A percentile compares a stretch with the other conserved stretches of the same genome.
These are phyloP conservation scores for Borovskyia barvae DNA, from an alignment of 208 protist genomes.

Conservation along the genomic window DNA sequence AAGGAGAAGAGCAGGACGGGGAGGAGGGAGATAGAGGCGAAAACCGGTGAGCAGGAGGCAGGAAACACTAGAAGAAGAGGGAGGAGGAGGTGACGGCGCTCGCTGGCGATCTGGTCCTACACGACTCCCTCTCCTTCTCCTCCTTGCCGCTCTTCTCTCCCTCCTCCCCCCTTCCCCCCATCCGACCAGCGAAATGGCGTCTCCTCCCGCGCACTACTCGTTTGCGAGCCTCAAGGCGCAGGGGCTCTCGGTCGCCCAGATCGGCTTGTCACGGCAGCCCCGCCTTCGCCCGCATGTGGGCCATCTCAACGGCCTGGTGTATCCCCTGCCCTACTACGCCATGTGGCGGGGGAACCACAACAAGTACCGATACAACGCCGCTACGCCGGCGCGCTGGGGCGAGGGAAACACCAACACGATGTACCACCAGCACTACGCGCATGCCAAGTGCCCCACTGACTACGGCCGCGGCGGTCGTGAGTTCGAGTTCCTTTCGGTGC, in stretches of 20 bases:
- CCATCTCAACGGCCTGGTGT: slow-evolving; percentile 62
- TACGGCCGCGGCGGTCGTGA: slow-evolving; percentile 86
- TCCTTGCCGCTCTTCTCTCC: too few species aligned
- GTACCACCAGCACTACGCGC: slow-evolving; percentile 89
- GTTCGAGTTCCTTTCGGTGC: slow-evolving; percentile 76
- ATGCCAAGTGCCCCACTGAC: slow-evolving; percentile 89
- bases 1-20: too few species aligned
- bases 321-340: slow-evolving; percentile 87
- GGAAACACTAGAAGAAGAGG: too few species aligned
- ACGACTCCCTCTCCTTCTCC: too few species aligned
- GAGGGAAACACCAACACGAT: slow-evolving; percentile 73
- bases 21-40: too few species aligned
- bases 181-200: slow-evolving; percentile 18
- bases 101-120: too few species aligned
- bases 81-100: too few species aligned
- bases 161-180: background rate
- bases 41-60: too few species aligned
- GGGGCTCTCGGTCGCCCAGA: slow-evolving; percentile 63
- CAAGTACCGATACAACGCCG: slow-evolving; percentile 85
- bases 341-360: slow-evolving; percentile 92
- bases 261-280: slow-evolving; percentile 76
- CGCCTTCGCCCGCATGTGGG: slow-evolving; percentile 74
- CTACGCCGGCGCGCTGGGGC: slow-evolving; percentile 73
- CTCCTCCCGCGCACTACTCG: slow-evolving; percentile 66
- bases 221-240: slow-evolving; percentile 56